Evolutionary conservation across 768 basidiomycete species (phyloP).

Genomic region (Lactifluus rugatus): DNA sequence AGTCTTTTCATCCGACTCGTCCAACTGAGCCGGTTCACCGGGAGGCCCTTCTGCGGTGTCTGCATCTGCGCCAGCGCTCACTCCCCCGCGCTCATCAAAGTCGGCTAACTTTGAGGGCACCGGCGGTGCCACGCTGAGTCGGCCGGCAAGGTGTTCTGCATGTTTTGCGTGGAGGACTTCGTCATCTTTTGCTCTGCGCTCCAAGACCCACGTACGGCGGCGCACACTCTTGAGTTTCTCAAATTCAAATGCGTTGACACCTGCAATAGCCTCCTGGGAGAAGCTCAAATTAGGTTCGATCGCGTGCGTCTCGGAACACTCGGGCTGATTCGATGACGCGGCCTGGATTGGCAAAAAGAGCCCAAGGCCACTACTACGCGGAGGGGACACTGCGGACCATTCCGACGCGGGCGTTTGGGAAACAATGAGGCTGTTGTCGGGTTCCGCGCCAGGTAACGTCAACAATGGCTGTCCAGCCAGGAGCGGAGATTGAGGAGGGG

Average conservation of each 20-base stretch:
- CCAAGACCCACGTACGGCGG: slow-evolving; percentile 14
- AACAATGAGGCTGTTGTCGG: slow-evolving; percentile 28
- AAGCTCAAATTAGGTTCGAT: slow-evolving; percentile 18
- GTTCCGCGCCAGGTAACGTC: slow-evolving; percentile 36
- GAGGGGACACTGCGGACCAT: slow-evolving; percentile 9
- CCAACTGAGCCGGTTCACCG: slow-evolving; percentile 26
- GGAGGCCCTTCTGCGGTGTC: slow-evolving; percentile 31
- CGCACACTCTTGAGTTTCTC: slow-evolving; percentile 15
- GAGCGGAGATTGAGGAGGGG: slow-evolving; percentile 1
- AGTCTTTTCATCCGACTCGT: slow-evolving; percentile 15
- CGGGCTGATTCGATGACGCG: slow-evolving; percentile 12
- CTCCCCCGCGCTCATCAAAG: slow-evolving; percentile 24
- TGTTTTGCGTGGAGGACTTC: slow-evolving; percentile 12
- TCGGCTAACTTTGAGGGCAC: slow-evolving; percentile 19
- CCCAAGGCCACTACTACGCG: slow-evolving; percentile 12
- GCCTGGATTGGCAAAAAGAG: slow-evolving; percentile 18
- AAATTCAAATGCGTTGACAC: slow-evolving; percentile 12
- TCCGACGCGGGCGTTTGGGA: slow-evolving; percentile 10
- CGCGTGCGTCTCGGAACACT: slow-evolving; percentile 6
- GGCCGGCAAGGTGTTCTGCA: slow-evolving; percentile 13
- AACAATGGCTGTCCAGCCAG: slow-evolving; percentile 22
- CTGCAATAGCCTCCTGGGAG: slow-evolving; percentile 1
- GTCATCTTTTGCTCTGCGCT: slow-evolving; percentile 19
- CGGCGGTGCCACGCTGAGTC: slow-evolving; percentile 15
- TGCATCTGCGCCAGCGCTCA: slow-evolving; percentile 24